These are phyloP conservation scores for Fusarium sp. DNA, from an alignment of 2,329 filamentous ascomycete genomes.

Conservation along the genomic window DNA sequence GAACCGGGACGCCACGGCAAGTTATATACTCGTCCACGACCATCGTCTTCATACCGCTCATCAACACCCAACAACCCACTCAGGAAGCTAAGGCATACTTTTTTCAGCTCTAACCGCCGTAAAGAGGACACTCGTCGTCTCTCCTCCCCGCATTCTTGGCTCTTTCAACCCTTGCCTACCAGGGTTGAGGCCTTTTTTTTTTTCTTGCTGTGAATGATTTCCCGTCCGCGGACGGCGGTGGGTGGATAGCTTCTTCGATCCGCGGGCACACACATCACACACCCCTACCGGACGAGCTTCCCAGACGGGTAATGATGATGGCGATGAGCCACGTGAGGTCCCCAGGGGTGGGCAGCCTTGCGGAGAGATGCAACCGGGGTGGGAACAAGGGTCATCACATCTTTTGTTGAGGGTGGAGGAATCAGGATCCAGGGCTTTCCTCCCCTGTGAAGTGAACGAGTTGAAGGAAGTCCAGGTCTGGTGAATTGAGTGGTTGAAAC, in stretches of 20 bases:
- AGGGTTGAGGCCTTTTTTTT: neutral
- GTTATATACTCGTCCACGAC: slow-evolving; percentile 20
- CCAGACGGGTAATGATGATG: slow-evolving; percentile 38
- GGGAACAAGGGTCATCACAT: neutral
- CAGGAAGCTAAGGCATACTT: neutral
- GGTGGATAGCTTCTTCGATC: neutral
- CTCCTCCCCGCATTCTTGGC: slow-evolving; percentile 32
- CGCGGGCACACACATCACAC: neutral
- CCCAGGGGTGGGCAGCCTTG: slow-evolving; percentile 4
- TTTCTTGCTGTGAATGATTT: neutral
- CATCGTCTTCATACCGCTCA: slow-evolving; percentile 27
- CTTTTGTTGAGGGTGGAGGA: neutral
- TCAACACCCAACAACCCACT: slow-evolving; percentile 1
- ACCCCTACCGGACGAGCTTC: slow-evolving; percentile 39
- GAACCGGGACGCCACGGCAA: slow-evolving; percentile 7
- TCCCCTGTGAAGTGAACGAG: neutral
- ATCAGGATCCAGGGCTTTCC: neutral
- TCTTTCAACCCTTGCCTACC: neutral
- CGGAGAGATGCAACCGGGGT: neutral
- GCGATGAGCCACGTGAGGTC: slow-evolving; percentile 35
- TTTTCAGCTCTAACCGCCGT: neutral
- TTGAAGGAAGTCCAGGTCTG: neutral
- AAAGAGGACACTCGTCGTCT: neutral
- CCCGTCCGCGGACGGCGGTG: slow-evolving; percentile 3
- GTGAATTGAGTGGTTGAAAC: neutral